phyloP scores from a whole-genome alignment of 2,329 filamentous ascomycete species.

The Tolypocladium paradoxum region DNA sequence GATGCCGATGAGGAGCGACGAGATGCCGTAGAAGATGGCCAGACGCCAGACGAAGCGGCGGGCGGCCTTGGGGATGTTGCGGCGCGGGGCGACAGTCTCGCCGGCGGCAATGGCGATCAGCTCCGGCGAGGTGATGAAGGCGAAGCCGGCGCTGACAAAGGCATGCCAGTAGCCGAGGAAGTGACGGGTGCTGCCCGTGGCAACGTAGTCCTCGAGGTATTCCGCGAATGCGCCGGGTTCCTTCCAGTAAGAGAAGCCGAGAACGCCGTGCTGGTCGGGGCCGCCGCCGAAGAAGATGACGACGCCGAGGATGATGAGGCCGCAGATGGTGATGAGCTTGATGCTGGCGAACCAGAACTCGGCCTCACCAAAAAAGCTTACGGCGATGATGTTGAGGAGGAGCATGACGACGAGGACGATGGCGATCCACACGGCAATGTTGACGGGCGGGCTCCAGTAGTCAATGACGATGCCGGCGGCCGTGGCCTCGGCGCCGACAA shows the following conservation, averaged over 20 bases:
- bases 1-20: slow-evolving; percentile 49
- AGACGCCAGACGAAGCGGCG: slow-evolving; percentile 52
- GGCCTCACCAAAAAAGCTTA: slow-evolving; percentile 47
- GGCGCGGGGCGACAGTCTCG: slow-evolving; percentile 52
- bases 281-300: slow-evolving; percentile 47
- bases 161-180: slow-evolving; percentile 51
- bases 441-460: slow-evolving; percentile 46
- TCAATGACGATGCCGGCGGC: slow-evolving; percentile 48
- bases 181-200: slow-evolving; percentile 33
- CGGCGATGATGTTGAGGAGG: slow-evolving; percentile 44
- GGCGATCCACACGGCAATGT: slow-evolving; percentile 48
- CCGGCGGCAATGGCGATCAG: slow-evolving; percentile 53
- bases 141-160: slow-evolving; percentile 47
- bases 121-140: slow-evolving; percentile 53
- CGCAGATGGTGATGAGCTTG: slow-evolving; percentile 49
- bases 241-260: slow-evolving; percentile 30
- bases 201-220: no score
- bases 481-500: slow-evolving; percentile 46
- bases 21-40: slow-evolving; percentile 52
- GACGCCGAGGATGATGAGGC: slow-evolving; percentile 44
- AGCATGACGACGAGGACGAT: slow-evolving; percentile 44
- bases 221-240: slow-evolving; percentile 33
- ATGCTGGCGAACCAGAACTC: slow-evolving; percentile 52
- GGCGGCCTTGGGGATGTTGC: slow-evolving; percentile 56
- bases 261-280: slow-evolving; percentile 36